These are phyloP conservation scores for Discostella stelligeroides DNA, from an alignment of 108 stramenopile genomes.

Conservation along the genomic window DNA sequence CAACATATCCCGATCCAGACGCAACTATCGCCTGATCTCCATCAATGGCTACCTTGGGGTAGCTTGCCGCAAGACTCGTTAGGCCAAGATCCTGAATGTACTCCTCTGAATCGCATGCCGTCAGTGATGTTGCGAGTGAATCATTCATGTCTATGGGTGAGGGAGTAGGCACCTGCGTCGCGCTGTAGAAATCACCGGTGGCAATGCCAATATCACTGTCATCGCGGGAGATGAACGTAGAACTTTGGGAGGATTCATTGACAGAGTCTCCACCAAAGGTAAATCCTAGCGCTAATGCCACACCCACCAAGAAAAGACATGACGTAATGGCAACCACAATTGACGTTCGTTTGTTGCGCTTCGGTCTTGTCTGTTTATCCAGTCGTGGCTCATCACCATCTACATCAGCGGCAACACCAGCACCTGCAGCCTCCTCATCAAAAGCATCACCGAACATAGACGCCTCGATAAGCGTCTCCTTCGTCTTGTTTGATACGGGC, in stretches of 20 bases:
- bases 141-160: background rate
- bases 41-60: constrained; percentile 19
- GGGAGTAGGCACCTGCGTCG: constrained; percentile 5
- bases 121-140: background rate
- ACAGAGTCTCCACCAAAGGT: background rate
- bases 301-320: background rate
- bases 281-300: background rate
- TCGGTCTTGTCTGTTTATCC: background rate
- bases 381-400: background rate
- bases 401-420: background rate
- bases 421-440: background rate
- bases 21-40: constrained; percentile 24
- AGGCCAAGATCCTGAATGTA: constrained; percentile 16
- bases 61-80: background rate
- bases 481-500: background rate
- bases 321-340: background rate
- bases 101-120: constrained; percentile 6
- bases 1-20: constrained; percentile 24
- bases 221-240: constrained; percentile 4
- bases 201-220: background rate
- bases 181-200: background rate
- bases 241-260: background rate
- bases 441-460: background rate
- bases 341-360: background rate
- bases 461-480: background rate